phyloP scores from a whole-genome alignment of 2,329 filamentous ascomycete genomes.

The Hypocrella siamensis region DNA sequence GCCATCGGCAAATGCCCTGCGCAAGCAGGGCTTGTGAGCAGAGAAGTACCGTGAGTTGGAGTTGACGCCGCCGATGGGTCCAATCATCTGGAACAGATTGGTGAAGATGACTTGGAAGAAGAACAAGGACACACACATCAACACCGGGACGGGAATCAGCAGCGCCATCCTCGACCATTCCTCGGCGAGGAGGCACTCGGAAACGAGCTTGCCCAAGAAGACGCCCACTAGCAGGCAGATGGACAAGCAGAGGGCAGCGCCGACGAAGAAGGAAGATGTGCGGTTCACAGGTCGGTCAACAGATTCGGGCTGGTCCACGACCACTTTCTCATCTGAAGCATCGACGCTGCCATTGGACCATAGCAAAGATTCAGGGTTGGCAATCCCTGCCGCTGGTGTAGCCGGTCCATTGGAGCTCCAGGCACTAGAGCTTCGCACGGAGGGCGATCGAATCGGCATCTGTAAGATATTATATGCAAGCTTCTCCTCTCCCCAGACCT shows the following conservation, averaged over 20 bases:
- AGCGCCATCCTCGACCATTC: slow-evolving; percentile 21
- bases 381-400: slow-evolving; percentile 9
- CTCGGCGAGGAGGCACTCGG: slow-evolving; percentile 21
- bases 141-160: slow-evolving; percentile 17
- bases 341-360: slow-evolving; percentile 9
- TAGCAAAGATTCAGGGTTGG: slow-evolving; percentile 1
- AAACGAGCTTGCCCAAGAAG: slow-evolving; percentile 19
- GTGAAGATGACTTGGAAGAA: slow-evolving; percentile 27
- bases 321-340: slow-evolving; percentile 10
- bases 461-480: slow-evolving; percentile 7
- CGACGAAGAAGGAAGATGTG: slow-evolving; percentile 21
- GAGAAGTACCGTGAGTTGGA: slow-evolving; percentile 30
- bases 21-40: slow-evolving; percentile 17
- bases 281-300: slow-evolving; percentile 22
- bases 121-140: slow-evolving; percentile 19
- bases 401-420: slow-evolving; percentile 6
- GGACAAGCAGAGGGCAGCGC: slow-evolving; percentile 19
- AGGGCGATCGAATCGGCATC: slow-evolving; percentile 6
- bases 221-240: slow-evolving; percentile 22
- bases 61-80: slow-evolving; percentile 26
- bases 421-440: slow-evolving; percentile 5
- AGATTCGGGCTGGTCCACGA: slow-evolving; percentile 17
- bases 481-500: slow-evolving; percentile 12
- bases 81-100: slow-evolving; percentile 28
- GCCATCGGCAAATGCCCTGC: slow-evolving; percentile 15